phyloP scores from a whole-genome alignment of 441 rosid genomes.

The Adansonia gregorii region DNA sequence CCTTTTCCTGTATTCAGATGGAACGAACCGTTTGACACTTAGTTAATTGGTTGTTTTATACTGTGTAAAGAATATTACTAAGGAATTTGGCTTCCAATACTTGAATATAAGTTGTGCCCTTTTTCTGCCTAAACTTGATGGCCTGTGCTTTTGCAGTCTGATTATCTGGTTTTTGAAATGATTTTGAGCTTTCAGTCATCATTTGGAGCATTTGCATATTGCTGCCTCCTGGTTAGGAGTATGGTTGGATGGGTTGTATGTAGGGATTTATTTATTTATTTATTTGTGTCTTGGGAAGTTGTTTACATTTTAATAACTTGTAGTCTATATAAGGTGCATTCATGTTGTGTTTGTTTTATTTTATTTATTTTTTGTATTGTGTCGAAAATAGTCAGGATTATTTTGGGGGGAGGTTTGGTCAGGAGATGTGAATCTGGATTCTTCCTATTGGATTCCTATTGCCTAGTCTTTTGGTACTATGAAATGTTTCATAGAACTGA shows the following conservation, averaged over 20 bases:
- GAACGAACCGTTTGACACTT: conserved; percentile 37
- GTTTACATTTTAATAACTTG: background rate
- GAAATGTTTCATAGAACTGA: too few species aligned
- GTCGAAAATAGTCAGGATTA: too few species aligned
- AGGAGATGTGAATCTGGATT: too few species aligned
- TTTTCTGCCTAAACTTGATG: background rate
- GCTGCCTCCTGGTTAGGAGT: background rate
- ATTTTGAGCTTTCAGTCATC: conserved; percentile 19
- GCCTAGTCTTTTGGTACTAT: too few species aligned
- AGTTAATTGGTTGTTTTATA: conserved; percentile 37
- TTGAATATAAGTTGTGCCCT: background rate
- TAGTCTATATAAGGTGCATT: background rate
- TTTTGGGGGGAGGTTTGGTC: too few species aligned
- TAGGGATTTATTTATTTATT: background rate
- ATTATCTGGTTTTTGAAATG: conserved; percentile 2
- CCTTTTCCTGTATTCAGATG: conserved; percentile 45
- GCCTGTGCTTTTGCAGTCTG: background rate
- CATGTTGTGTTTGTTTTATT: too few species aligned
- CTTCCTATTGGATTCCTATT: too few species aligned
- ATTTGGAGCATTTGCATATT: background rate
- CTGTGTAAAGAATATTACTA: conserved; percentile 47
- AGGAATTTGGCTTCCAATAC: conserved; percentile 5
- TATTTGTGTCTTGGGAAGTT: background rate
- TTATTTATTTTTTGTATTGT: too few species aligned
- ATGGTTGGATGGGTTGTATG: background rate